Base-by-base conservation (phyloP, 2,329 filamentous ascomycete species). In the Fusarium virguliforme region DNA sequence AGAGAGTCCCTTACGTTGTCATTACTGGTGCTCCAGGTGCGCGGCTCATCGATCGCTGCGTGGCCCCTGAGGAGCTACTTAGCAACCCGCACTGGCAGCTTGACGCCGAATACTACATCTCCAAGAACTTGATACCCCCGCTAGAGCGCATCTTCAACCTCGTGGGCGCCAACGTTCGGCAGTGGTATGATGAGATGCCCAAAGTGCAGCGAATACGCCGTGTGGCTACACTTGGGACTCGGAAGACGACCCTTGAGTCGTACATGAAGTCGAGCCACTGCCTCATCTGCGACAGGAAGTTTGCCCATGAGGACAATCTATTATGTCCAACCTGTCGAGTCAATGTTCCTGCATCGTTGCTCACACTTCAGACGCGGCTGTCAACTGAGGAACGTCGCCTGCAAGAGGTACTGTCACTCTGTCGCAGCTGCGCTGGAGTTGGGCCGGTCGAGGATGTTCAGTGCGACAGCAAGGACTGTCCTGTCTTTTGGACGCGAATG, bases 181-280 rank as follows among this genome's bases (percentile, higher is more conserved):
- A 89, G 65, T 99, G 96, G 96, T 98, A 94, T 77, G 94, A 97
- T 70, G 94, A 98, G 81, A 97, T 98, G 94, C 95, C 95, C 50
- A 97, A 97, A 79, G 86, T 96, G 22, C 92, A 94, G 77, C 90
- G 92, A 8, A 89, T 95, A 50, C 88, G 78, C 56, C 68, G 79
- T 61, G 43, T 79, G 73, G 65, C 76, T 51, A 77, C 78, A 18
- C 69, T 62, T 3, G 77, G 74, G 73, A 74, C 67, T 75, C 82
- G 82, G 74, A 91, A 88, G 77, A 92, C 89, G 79, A 98, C 94
- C 0, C 87, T 99, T n/a, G 96, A 98, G 77, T 92, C 89, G n/a
- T 99, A 98, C 81, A 92, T 98, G 90, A 91, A 89, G 70, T 90
- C 90, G 0, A 92, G 91, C 0, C 88, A 90, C 3, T 99, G 96